Conservation (phyloP, 2,329 filamentous ascomycete species). For the Aspergillus caelatus region DNA sequence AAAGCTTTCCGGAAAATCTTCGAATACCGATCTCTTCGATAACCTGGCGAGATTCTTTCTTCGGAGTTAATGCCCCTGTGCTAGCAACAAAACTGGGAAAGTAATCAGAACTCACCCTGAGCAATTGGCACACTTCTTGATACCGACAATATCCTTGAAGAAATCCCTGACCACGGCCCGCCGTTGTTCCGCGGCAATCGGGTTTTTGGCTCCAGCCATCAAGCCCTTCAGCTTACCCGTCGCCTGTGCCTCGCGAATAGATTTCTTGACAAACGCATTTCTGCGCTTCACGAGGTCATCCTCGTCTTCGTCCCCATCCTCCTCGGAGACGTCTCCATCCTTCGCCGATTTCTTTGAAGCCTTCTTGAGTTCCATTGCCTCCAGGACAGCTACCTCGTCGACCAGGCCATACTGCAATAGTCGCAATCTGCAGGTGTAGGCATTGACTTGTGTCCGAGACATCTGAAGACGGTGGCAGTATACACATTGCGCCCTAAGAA, state of each 20-base stretch:
- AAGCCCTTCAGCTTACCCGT: constrained; percentile 46
- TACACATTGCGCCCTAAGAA: constrained; percentile 83
- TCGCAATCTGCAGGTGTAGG: constrained; percentile 80
- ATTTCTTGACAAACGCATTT: constrained; percentile 71
- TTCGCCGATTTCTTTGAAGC: constrained; percentile 46
- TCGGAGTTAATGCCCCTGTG: constrained; percentile 21
- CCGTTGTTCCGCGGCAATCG: constrained; percentile 77
- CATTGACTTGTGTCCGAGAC: constrained; percentile 73
- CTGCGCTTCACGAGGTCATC: constrained; percentile 57
- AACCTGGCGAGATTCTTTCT: constrained; percentile 72
- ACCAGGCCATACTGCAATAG: constrained; percentile 84
- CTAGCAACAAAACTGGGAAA: constrained; percentile 6
- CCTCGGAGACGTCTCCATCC: constrained; percentile 63
- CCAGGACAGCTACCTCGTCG: constrained; percentile 65
- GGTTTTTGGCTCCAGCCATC: constrained; percentile 69
- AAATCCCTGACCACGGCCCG: constrained; percentile 80
- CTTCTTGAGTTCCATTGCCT: constrained; percentile 50
- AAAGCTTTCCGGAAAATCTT: constrained; percentile 92
- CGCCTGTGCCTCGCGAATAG: constrained; percentile 64
- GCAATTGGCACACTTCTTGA: constrained; percentile 70
- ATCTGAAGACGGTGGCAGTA: constrained; percentile 90
- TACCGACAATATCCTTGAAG: constrained; percentile 69
- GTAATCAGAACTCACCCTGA: constrained; percentile 47
- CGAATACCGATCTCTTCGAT: constrained; percentile 85
- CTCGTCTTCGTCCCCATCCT: constrained; percentile 59